A percentile compares a stretch with the other conserved stretches of the same genome.
Conservation (phyloP, 139 green algal species). For the Auxenochlorella protothecoides region DNA sequence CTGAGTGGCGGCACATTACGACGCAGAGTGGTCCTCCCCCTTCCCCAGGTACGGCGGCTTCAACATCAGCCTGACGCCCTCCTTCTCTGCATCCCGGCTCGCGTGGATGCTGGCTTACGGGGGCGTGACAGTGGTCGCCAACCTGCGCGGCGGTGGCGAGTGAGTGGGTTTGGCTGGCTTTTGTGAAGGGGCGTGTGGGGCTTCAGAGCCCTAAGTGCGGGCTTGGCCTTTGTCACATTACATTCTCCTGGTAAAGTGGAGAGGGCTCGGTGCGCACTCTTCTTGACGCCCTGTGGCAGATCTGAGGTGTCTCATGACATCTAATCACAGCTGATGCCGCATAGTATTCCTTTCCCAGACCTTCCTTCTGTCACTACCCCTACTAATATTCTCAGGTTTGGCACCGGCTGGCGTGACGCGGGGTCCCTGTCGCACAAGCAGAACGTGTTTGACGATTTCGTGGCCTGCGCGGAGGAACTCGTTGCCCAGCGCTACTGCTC, state of each 20-base stretch:
- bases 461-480: conserved; percentile 66
- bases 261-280: no score
- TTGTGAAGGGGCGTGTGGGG: no score
- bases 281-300: no score
- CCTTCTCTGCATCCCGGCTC: conserved; percentile 55
- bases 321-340: no score
- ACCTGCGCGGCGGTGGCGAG: conserved; percentile 82
- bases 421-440: conserved; percentile 63
- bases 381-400: conserved; percentile 23
- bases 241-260: no score
- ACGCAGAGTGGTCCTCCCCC: no score
- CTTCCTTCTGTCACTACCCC: no score
- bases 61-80: conserved; percentile 75
- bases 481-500: conserved; percentile 42
- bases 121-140: conserved; percentile 54
- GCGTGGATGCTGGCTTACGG: conserved; percentile 47
- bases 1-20: no score
- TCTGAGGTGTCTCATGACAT: no score
- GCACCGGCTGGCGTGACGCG: conserved; percentile 71
- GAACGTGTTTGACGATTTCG: conserved; percentile 85
- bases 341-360: no score
- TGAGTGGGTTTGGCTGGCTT: conserved; percentile 16
- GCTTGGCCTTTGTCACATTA: no score
- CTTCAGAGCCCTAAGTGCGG: no score
- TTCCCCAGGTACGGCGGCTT: conserved; percentile 50